Conservation (phyloP, 2,329 filamentous ascomycete genomes). For the Xylaria sp. region DNA sequence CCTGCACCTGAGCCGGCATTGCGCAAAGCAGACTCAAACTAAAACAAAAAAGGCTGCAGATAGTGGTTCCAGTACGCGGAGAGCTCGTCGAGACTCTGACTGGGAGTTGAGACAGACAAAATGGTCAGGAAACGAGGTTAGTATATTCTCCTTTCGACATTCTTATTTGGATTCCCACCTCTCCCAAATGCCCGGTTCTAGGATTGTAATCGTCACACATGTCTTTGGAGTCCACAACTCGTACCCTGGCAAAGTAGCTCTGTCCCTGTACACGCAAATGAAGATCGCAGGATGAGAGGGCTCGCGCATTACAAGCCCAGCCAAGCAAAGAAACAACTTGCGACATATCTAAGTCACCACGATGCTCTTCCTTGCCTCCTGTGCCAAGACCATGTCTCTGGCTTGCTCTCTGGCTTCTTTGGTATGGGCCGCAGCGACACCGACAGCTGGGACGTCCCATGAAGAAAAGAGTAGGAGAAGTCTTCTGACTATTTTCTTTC, state of each 20-base stretch:
- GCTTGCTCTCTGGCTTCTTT: constrained; percentile 10
- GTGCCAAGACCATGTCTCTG: background rate
- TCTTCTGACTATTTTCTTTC: constrained; percentile 9
- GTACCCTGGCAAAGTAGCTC: constrained; percentile 31
- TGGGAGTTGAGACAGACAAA: constrained; percentile 45
- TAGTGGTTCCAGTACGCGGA: constrained; percentile 25
- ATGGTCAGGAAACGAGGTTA: constrained; percentile 68
- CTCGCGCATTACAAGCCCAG: constrained; percentile 10
- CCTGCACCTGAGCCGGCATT: constrained; percentile 16
- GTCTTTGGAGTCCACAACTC: constrained; percentile 20
- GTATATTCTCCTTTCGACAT: constrained; percentile 46
- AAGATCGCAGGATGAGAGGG: constrained; percentile 26
- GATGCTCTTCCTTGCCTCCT: constrained; percentile 7
- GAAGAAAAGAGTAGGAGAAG: constrained; percentile 10
- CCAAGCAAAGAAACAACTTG: background rate
- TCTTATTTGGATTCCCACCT: constrained; percentile 28
- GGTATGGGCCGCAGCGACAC: background rate
- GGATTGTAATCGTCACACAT: constrained; percentile 33
- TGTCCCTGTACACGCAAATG: constrained; percentile 18
- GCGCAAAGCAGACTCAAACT: constrained; percentile 29
- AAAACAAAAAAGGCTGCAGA: constrained; percentile 24
- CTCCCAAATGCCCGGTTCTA: constrained; percentile 25
- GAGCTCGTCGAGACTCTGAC: constrained; percentile 28
- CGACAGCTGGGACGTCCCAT: background rate
- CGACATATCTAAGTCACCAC: constrained; percentile 1